Evolutionary conservation across 2,329 filamentous ascomycete genomes (phyloP).

Genomic region (Penicillium aurantiogriseum): DNA sequence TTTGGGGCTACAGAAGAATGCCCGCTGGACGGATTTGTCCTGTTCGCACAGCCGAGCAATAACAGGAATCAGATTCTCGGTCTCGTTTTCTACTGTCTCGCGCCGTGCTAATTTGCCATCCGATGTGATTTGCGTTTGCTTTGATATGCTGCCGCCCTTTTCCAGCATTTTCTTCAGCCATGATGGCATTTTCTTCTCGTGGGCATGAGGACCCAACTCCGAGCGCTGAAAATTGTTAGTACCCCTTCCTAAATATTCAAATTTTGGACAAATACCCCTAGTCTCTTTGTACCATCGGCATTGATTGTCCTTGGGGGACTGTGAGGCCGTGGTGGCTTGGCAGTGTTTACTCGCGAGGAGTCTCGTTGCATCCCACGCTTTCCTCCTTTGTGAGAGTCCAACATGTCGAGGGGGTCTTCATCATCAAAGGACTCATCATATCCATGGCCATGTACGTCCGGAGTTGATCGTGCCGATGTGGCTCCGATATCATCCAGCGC

Average conservation of each 20-base stretch:
- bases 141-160: constrained; percentile 56
- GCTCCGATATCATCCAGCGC: constrained; percentile 42
- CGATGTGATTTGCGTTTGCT: constrained; percentile 50
- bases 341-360: constrained; percentile 11
- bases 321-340: constrained; percentile 14
- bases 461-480: constrained; percentile 1
- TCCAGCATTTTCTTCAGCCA: constrained; percentile 65
- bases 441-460: background rate
- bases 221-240: constrained; percentile 44
- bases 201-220: constrained; percentile 69
- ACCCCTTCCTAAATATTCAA: background rate
- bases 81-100: constrained; percentile 49
- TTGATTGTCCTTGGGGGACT: constrained; percentile 15
- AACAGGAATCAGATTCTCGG: constrained; percentile 58
- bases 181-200: constrained; percentile 71
- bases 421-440: constrained; percentile 11
- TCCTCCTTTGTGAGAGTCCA: constrained; percentile 8
- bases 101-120: constrained; percentile 46
- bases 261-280: constrained; percentile 28
- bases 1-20: constrained; percentile 75
- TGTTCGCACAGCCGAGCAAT: constrained; percentile 64
- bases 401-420: constrained; percentile 9
- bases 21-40: constrained; percentile 63
- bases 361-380: constrained; percentile 17
- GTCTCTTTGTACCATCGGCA: constrained; percentile 27